Evolutionary conservation across 1,284 basidiomycete species (phyloP), one percentile per base, ranked within the genome.

Genomic region (Sporisorium reilianum): DNA sequence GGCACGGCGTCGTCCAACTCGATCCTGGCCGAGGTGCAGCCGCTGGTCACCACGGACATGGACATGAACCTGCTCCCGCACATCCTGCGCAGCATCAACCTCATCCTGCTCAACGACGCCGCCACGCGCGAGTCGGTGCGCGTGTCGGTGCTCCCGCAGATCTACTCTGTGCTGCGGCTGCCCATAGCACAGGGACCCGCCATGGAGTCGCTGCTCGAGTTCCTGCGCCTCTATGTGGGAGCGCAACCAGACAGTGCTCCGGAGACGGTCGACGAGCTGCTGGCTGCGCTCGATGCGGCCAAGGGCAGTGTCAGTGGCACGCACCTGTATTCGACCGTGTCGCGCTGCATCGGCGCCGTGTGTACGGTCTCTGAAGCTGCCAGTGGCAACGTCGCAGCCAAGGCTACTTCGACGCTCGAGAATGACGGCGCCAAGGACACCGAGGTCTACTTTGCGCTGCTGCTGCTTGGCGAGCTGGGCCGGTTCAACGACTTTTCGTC

Each of bases 161-260:
- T 94, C 44, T 92, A 93, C 84, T 84, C 82, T 50, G 89, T 94
- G 42, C 88, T 94, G 3, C 89, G 91, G 79, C 93, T 93, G 0
- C 91, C 94, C 0, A 88, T 92, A 7, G 87, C 94, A 20, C 89
- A 93, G 52, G 90, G 91, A 40, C 85, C 88, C 3, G 88, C 91
- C 3, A 89, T 96, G 25, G 94, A 97, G 44, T 89, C 92, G 0
- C 86, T 97, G 9, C 88, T 93, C 49, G 87, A 87, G 12, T 97
- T 98, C 88, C 93, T 93, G 82, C 88, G 87, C 0, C 89, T 90
- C 0, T 89, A 95, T 30, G 92, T 95, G n/a, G 87, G 89, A 62
- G 92, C 93, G 0, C 93, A 96, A 75, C 87, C 88, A 4, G 44
- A 41, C 2, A 32, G 51, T n/a, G 64, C 66, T 2, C 59, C 58